A percentile compares a stretch with the other conserved stretches of the same genome.
Conservation (phyloP, 768 basidiomycete genomes). For the Cystobasidium onofrii region DNA sequence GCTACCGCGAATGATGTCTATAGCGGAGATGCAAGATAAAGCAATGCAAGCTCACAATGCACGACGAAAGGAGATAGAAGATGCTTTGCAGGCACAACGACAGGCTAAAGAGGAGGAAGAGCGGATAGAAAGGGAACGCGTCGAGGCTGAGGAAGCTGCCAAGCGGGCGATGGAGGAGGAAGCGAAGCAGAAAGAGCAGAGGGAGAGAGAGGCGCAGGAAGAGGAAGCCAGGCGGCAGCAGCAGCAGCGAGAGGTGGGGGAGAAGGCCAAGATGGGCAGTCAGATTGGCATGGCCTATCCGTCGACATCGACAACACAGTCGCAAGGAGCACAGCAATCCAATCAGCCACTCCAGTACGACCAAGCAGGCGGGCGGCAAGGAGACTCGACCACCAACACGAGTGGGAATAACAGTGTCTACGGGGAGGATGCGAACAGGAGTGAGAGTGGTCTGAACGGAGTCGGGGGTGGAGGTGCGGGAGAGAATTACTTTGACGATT, state of each 20-base stretch:
- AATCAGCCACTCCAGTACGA: neutral
- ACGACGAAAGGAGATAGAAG: neutral
- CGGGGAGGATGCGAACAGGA: neutral
- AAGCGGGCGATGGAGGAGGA: neutral
- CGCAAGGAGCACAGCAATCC: neutral
- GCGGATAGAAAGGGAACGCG: neutral
- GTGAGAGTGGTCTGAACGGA: neutral
- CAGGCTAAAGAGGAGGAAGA: conserved; percentile 28
- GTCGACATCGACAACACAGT: neutral
- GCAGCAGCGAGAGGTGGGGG: neutral
- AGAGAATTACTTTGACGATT: neutral
- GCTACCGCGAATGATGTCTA: neutral
- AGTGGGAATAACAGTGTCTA: neutral
- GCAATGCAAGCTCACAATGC: conserved; percentile 27
- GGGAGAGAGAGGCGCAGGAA: neutral
- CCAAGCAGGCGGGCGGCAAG: neutral
- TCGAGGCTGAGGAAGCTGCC: conserved; percentile 12
- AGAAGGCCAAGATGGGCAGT: neutral
- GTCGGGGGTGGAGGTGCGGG: neutral
- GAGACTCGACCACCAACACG: too few relatives aligned
- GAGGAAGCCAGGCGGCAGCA: neutral
- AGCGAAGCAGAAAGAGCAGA: neutral
- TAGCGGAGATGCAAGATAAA: conserved; percentile 19
- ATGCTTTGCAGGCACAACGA: conserved; percentile 11
- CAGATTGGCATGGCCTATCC: neutral